Evolutionary conservation across 345 rosid species (phyloP).

Genomic region (Brassica incana): DNA sequence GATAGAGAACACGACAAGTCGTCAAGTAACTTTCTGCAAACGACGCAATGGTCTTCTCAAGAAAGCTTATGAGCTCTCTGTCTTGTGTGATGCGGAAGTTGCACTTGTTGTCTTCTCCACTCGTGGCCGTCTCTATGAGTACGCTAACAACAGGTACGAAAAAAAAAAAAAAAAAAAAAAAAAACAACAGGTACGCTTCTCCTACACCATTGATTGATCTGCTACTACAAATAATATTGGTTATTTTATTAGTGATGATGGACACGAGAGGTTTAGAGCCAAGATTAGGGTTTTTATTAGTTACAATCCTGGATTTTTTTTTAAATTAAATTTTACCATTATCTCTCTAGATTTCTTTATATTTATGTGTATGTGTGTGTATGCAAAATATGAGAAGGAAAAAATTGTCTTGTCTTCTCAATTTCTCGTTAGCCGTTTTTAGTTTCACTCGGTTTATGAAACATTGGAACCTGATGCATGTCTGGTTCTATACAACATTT

Average conservation of each 20-base stretch:
- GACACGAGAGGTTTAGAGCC: not conserved
- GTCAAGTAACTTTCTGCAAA: conserved; percentile 91
- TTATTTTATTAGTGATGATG: not conserved
- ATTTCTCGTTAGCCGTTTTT: conserved; percentile 15
- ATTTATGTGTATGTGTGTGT: not conserved
- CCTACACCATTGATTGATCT: not conserved
- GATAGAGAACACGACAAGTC: conserved; percentile 77
- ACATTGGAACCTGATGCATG: not conserved
- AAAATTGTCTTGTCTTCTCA: conserved; percentile 35
- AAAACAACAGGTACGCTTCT: conserved; percentile 59
- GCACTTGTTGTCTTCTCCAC: conserved; percentile 81
- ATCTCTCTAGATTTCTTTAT: not conserved
- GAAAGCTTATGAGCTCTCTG: conserved; percentile 86
- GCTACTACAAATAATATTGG: not conserved
- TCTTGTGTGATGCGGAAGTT: conserved; percentile 80
- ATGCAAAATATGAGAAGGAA: not conserved
- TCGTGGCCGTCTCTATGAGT: conserved; percentile 90
- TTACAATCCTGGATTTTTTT: conserved; percentile 1
- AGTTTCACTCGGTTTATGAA: not conserved
- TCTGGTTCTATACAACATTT: not conserved
- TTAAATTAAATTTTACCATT: not conserved
- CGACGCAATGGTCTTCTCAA: conserved; percentile 81
- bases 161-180: no score
- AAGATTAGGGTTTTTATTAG: conserved; percentile 23
- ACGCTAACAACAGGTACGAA: conserved; percentile 73